Evolutionary conservation across 495 filamentous ascomycete species (phyloP), one percentile per base, ranked within the genome.

Genomic region (Sphaerosporella brunnea): DNA sequence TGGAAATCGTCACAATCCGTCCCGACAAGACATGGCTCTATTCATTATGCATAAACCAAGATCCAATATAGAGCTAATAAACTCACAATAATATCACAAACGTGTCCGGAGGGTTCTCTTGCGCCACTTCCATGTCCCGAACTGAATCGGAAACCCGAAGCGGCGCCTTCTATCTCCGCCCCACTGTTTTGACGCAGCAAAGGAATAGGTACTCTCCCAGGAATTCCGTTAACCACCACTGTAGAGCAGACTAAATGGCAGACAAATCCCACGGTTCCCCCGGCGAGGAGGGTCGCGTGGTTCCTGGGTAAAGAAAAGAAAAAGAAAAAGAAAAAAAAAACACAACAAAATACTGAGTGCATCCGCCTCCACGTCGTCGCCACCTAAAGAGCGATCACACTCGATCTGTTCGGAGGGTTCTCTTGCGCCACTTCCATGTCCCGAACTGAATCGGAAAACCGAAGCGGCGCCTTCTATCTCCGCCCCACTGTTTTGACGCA

Each of bases 401-500:
- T 43, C 18, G 3, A 7, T 28, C 19, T 59, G 54, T 59, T 26
- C 55, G 43, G 56, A 59, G 56, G 51, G 55, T 59, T 59, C 51
- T 59, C 56, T 59, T 59, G 55, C 56, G 49, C 32, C 35, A 59
- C 45, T 51, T 43, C 39, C 44, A 55, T 40, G 45, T 36, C 54
- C 50, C 37, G 32, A 35, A 58, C 36, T 28, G 49, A n/a, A 36
- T 51, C 37, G 50, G 49, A 44, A 53, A 46, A 36, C 30, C 37
- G 20, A 51, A 16, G 35, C n/a, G 53, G 50, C 49, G 53, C 59
- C 66, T 64, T 65, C 63, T 65, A 58, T 64, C 59, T 61, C 52
- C 38, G 13, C 26, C 23, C 32, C 19, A 54, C 43, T 36, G 26
- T 7, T 20, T 11, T 46, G 43, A 18, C 7, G 50, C 36, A 51